Evolutionary conservation across 2,329 filamentous ascomycete species (phyloP).

Genomic region (Aureobasidium sp.): DNA sequence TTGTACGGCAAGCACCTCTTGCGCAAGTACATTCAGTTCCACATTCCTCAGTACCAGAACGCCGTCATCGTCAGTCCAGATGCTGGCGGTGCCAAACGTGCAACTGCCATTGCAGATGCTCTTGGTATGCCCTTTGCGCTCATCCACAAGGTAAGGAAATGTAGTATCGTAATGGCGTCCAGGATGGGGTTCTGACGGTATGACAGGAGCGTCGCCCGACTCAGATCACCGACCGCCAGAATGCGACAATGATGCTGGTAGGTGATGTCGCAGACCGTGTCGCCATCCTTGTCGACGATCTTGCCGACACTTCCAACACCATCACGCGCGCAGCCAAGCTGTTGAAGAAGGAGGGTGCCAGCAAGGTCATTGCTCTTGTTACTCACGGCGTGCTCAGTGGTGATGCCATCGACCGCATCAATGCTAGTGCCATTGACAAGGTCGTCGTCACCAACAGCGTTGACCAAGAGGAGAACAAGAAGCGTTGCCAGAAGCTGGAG

Average conservation of each 20-base stretch:
- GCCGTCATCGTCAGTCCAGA: conserved; percentile 94
- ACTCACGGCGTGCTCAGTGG: conserved; percentile 94
- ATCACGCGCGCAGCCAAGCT: conserved; percentile 94
- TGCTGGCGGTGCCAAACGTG: conserved; percentile 91
- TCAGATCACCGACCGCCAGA: conserved; percentile 73
- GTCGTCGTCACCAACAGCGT: conserved; percentile 94
- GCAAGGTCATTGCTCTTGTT: conserved; percentile 80
- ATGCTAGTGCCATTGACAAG: conserved; percentile 85
- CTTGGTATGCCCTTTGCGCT: conserved; percentile 92
- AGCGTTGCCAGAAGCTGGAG: conserved; percentile 77
- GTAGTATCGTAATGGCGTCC: neutral
- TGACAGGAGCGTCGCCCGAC: conserved; percentile 77
- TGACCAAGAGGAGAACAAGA: conserved; percentile 74
- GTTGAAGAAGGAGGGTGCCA: conserved; percentile 89
- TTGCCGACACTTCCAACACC: conserved; percentile 94
- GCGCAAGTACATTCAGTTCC: conserved; percentile 63
- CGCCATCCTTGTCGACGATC: conserved; percentile 87
- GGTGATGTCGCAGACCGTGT: conserved; percentile 74
- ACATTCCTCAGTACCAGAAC: conserved; percentile 76
- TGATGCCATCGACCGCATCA: conserved; percentile 89
- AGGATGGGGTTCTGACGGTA: conserved; percentile 16
- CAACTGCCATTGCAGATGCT: conserved; percentile 88
- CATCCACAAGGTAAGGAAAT: conserved; percentile 77
- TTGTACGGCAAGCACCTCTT: conserved; percentile 76
- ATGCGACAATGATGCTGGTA: conserved; percentile 87